phyloP scores from a whole-genome alignment of 345 rosid species.

The Acer yangbiense region DNA sequence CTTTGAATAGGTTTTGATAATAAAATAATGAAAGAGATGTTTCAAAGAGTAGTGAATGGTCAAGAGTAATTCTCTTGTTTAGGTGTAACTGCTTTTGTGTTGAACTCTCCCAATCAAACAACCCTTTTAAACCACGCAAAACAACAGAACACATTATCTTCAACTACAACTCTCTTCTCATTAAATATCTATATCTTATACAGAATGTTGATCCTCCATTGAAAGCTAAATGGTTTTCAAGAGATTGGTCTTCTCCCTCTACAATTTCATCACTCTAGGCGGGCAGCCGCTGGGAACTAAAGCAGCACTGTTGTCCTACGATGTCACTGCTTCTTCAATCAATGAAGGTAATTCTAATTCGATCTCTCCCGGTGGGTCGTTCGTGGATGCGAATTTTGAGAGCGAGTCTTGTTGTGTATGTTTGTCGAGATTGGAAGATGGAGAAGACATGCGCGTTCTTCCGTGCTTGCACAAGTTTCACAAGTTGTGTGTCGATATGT shows the following conservation, averaged over 20 bases:
- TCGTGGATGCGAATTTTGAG: slow-evolving; percentile 14
- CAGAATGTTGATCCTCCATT: slow-evolving; percentile 8
- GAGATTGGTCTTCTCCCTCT: slow-evolving; percentile 32
- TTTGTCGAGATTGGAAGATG: slow-evolving; percentile 48
- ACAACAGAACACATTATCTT: slow-evolving; percentile 17
- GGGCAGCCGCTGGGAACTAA: slow-evolving; percentile 25
- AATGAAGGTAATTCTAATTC: slow-evolving; percentile 3
- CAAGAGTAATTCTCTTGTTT: slow-evolving; percentile 44
- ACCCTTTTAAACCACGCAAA: slow-evolving; percentile 45
- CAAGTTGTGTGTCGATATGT: slow-evolving; percentile 57
- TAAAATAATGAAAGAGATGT: not conserved
- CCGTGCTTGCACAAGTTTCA: slow-evolving; percentile 80
- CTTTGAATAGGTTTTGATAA: not conserved
- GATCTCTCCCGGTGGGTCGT: not conserved
- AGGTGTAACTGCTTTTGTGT: slow-evolving; percentile 55
- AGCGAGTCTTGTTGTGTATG: slow-evolving; percentile 68
- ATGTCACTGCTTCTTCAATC: not conserved
- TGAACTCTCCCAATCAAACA: slow-evolving; percentile 35
- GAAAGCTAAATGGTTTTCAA: slow-evolving; percentile 36
- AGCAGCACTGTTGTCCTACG: slow-evolving; percentile 4
- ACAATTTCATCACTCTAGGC: slow-evolving; percentile 23
- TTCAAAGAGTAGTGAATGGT: slow-evolving; percentile 18
- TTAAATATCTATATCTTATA: slow-evolving; percentile 12
- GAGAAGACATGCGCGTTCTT: slow-evolving; percentile 42
- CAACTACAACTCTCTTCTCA: slow-evolving; percentile 19